Evolutionary conservation across 2,329 filamentous ascomycete genomes (phyloP), one percentile per base, ranked within the genome.

Genomic region (Penicillium brevicompactum): DNA sequence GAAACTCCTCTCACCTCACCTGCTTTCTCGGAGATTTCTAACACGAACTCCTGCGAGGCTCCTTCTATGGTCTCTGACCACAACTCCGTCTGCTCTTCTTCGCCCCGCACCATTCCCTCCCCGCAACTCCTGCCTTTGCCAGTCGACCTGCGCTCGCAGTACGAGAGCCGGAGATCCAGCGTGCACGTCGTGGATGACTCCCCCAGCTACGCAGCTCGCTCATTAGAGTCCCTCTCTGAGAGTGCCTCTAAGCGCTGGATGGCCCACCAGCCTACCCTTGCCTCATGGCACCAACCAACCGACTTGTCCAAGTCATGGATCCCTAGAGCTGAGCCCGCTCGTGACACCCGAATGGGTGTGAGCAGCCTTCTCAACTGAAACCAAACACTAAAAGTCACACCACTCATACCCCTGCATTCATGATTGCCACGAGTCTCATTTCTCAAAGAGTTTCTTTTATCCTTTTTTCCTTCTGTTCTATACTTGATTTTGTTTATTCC

Each of bases 61-160:
- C 87, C 87, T 6, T 89, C 88, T 1, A 80, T 91, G 59, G 80
- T 90, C 47, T 91, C 89, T 0, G 90, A 94, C 70, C 78, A 79
- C 27, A 82, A 83, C 59, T 88, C 86, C 1, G 80, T 83, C 53
- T 84, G 84, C 68, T 86, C 85, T 4, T 81, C 81, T 30, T 87
- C 86, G 10, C 84, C 85, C 14, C 76, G 67, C 67, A 76, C 68
- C 60, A 55, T 74, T 47, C 69, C 72, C 40, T 78, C 76, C 3
- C 75, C 76, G 16, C 72, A 76, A 46, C 64, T 75, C 6, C 67
- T 74, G 52, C 71, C 74, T 8, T 66, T 73, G 10, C 74, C 75
- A 1, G 68, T 79, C 38, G 76, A 78, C 52, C 67, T 82, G n/a
- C 78, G 80, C 30, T 62, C 70, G 27, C 68, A 67, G 34, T 71